Percentiles rank a stretch among this genome's conserved stretches.
Conservation (phyloP, 1,139 yeast genomes). For the Candida sanyaensis region DNA sequence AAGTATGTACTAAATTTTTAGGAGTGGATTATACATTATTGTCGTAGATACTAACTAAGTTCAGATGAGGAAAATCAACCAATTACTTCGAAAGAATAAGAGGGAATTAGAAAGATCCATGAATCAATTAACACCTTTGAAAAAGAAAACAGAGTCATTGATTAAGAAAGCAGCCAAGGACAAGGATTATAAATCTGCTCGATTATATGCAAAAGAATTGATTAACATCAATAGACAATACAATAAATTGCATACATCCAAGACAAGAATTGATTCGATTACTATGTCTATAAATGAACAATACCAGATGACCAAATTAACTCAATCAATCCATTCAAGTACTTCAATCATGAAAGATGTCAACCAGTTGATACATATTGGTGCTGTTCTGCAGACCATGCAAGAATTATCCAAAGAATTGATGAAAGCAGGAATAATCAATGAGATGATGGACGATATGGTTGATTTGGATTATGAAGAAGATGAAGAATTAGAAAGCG, state of each 20-base stretch:
- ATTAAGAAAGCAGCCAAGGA: conserved; percentile 78
- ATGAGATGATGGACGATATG: conserved; percentile 94
- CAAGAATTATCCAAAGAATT: conserved; percentile 84
- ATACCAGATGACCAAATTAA: conserved; percentile 80
- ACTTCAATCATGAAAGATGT: conserved; percentile 89
- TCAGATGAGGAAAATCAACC: conserved; percentile 78
- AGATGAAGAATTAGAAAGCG: conserved; percentile 65
- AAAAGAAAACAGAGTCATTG: conserved; percentile 72
- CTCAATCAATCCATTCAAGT: conserved; percentile 78
- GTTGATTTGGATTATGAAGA: conserved; percentile 64
- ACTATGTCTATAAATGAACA: conserved; percentile 91
- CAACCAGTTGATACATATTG: conserved; percentile 72
- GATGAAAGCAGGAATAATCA: conserved; percentile 88
- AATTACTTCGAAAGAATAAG: conserved; percentile 78
- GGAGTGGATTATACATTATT: background rate
- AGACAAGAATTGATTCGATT: conserved; percentile 84
- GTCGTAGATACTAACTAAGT: conserved; percentile 21
- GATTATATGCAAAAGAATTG: conserved; percentile 79
- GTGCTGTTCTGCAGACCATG: conserved; percentile 83
- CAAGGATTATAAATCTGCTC: conserved; percentile 74
- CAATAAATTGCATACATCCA: conserved; percentile 72
- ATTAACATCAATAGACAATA: conserved; percentile 75
- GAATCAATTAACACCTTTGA: conserved; percentile 65
- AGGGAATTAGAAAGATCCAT: conserved; percentile 77
- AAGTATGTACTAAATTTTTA: conserved; percentile 38